Base-by-base conservation (phyloP, 768 basidiomycete species). In the Amanita muscaria region DNA sequence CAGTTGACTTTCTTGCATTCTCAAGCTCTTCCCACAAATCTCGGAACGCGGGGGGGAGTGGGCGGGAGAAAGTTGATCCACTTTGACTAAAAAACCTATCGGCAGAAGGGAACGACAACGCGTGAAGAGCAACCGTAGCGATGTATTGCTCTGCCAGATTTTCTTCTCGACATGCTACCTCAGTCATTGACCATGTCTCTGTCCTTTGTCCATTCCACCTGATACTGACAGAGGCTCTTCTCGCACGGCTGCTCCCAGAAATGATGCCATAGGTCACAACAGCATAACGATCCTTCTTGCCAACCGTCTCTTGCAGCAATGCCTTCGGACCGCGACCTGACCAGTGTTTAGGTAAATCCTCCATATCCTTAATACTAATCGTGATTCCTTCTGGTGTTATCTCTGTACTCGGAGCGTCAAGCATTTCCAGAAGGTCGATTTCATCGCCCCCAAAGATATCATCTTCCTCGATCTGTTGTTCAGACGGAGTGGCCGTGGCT, bases 21-120 rank as follows among this genome's bases (percentile, higher is more conserved):
- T 92, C 91, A 12, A 97, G 64, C 59, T 93, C 88, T 44, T 88
- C 84, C 94, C 94, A 99, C 14, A 99, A 66, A 59, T 91, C 86
- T 49, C 91, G 76, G 62, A 83, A 94, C 14, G 76, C 73, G 2
- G 82, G 69, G 7, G 94, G 90, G n/a, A 98, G 68, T 7, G 79
- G 60, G 51, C 88, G 72, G 61, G 88, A 87, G 52, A 82, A 87
- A 1, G 86, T 81, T 36, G 67, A 68, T 34, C 62, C n/a, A 30
- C 4, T 72, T 22, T 70, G 66, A 36, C 72, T 63, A 24, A 76
- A 71, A 60, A 89, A 89, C 6, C 84, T 84, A 41, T 75, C 74
- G 2, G 60, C 46, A n/a, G 35, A 3, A 12, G 80, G 77, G 53
- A 80, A 88, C 9, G 77, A 79, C 24, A 97, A 64, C 3, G 77